Conservation (phyloP, 768 basidiomycete species). For the Cystobasidium tubakii region DNA sequence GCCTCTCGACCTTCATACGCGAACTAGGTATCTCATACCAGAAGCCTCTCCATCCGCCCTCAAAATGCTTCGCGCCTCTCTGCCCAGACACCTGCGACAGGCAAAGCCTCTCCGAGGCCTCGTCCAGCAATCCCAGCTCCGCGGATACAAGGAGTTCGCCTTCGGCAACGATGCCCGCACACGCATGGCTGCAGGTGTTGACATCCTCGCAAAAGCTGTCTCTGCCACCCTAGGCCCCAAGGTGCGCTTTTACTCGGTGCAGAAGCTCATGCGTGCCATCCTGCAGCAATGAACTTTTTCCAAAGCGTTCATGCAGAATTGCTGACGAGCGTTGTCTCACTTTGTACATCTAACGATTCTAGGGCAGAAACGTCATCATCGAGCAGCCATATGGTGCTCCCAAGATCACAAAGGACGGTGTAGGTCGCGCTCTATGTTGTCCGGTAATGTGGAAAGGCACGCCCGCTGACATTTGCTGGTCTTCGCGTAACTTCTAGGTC, state of each 20-base stretch:
- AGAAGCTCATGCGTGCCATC: conserved; percentile 38
- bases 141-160: conserved; percentile 82
- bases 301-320: not conserved
- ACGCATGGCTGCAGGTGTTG: conserved; percentile 83
- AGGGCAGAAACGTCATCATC: conserved; percentile 93
- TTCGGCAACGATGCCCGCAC: conserved; percentile 91
- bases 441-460: not conserved
- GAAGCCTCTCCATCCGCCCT: not conserved
- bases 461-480: not conserved
- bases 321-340: not conserved
- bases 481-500: conserved; percentile 51
- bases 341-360: conserved; percentile 47
- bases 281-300: conserved; percentile 14
- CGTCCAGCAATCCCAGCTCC: conserved; percentile 1
- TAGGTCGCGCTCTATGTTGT: not conserved
- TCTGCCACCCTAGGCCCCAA: conserved; percentile 94
- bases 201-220: conserved; percentile 93
- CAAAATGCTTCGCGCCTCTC: conserved; percentile 28
- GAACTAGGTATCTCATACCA: not conserved
- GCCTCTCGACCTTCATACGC: not conserved
- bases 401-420: conserved; percentile 39
- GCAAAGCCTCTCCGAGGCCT: conserved; percentile 11
- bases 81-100: not conserved
- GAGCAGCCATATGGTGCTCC: conserved; percentile 60
- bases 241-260: conserved; percentile 54